Evolutionary conservation across 495 filamentous ascomycete genomes (phyloP).

Genomic region (Sporormia fimetaria): DNA sequence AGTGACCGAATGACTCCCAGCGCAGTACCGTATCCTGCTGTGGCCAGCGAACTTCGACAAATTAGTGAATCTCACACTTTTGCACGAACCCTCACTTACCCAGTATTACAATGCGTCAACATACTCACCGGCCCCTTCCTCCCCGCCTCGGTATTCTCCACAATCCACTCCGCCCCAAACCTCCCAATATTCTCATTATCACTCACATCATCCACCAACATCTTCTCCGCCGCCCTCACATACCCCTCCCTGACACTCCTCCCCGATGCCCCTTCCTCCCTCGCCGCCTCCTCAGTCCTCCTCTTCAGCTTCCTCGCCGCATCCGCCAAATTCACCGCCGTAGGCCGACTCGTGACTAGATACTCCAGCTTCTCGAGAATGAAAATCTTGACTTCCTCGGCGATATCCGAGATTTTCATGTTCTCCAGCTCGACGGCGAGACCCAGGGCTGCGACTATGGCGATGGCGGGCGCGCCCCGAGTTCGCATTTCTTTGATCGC

Average conservation of each 20-base stretch:
- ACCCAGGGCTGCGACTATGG: slow-evolving; percentile 84
- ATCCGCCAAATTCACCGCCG: slow-evolving; percentile 87
- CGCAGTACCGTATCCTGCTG: slow-evolving; percentile 91
- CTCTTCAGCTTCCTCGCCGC: slow-evolving; percentile 68
- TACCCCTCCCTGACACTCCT: slow-evolving; percentile 50
- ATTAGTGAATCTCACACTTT: slow-evolving; percentile 11
- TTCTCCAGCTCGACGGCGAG: slow-evolving; percentile 62
- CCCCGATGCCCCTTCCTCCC: slow-evolving; percentile 33
- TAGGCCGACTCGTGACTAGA: slow-evolving; percentile 76
- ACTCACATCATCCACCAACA: slow-evolving; percentile 73
- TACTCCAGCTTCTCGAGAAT: slow-evolving; percentile 68
- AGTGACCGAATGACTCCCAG: slow-evolving; percentile 88
- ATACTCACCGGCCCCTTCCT: slow-evolving; percentile 48
- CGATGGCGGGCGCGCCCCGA: slow-evolving; percentile 88
- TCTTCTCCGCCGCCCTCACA: slow-evolving; percentile 66
- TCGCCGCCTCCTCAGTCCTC: slow-evolving; percentile 37
- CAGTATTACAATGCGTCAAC: slow-evolving; percentile 95
- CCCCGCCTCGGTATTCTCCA: slow-evolving; percentile 34
- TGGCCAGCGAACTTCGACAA: slow-evolving; percentile 65
- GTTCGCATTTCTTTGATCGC: slow-evolving; percentile 92
- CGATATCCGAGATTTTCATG: slow-evolving; percentile 30
- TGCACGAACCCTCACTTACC: slow-evolving; percentile 38
- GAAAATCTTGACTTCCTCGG: slow-evolving; percentile 51
- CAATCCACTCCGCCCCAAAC: slow-evolving; percentile 75
- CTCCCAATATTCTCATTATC: slow-evolving; percentile 80